Base-by-base conservation (phyloP, 2,329 filamentous ascomycete genomes). In the Aspergillus latus region DNA sequence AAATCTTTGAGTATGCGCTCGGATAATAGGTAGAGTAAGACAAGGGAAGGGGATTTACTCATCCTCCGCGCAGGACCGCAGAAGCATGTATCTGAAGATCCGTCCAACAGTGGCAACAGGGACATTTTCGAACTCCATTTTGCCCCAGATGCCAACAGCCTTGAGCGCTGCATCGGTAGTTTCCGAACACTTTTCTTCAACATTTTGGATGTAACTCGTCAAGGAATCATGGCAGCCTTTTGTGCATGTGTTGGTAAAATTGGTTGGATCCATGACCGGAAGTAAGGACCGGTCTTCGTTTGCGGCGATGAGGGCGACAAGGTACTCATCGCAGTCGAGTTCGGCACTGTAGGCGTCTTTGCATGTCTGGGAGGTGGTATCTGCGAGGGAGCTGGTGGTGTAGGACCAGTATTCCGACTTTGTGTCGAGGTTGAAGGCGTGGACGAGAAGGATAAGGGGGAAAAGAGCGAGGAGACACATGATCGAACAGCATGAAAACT, bases 371-470 rank as follows among this genome's bases (percentile, higher is more conserved):
- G 34, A 37, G 34, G 34, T 37, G 9, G 34, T 37, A 13, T 11
- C 5, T 5, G 34, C 34, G 34, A 37, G 34, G 34, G 34, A 10
- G 34, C 34, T 13, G 34, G 34, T 37, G 34, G 34, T 37, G 2
- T 43, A 44, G 11, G 58, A 59, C 13, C 66, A 62, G 9, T 63
- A 60, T 45, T 71, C 65, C 3, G 67, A 62, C 62, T 66, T 72
- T 52, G 71, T 66, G 48, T 72, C 68, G 30, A 71, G 54, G 28
- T 71, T 59, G 29, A 64, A 50, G 54, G 53, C 21, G 57, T 62
- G 4, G 29, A 13, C 36, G 52, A 13, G 42, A 65, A 56, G 49
- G 54, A 66, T 49, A 62, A 37, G 11, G 8, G n/a, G 34, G 9
- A 37, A 13, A 10, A 5, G 5, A 13, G 10, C n/a, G 34, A 37